These are phyloP conservation scores for Fusarium annulatum DNA, from an alignment of 2,329 filamentous ascomycete genomes.

Conservation along the genomic window DNA sequence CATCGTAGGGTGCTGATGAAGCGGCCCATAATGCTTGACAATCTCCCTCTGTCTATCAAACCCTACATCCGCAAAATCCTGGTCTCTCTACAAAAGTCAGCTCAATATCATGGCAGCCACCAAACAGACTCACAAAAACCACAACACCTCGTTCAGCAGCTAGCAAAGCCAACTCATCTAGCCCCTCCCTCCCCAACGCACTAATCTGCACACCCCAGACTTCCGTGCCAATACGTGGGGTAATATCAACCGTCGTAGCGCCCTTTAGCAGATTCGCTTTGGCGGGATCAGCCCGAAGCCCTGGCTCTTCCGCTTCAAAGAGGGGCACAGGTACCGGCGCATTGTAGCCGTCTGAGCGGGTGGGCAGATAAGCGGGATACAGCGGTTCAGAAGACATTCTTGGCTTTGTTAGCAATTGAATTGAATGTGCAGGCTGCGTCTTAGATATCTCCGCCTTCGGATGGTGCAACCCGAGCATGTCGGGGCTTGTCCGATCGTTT, in stretches of 20 bases:
- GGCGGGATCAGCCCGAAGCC: constrained; percentile 44
- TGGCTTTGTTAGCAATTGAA: no score
- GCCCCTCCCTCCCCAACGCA: constrained; percentile 35
- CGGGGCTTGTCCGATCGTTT: constrained; percentile 25
- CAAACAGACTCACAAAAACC: constrained; percentile 42
- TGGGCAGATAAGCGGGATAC: constrained; percentile 50
- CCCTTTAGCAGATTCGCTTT: constrained; percentile 39
- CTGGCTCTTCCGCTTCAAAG: constrained; percentile 48
- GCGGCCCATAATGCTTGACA: constrained; percentile 47
- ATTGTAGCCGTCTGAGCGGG: constrained; percentile 47
- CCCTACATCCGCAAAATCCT: constrained; percentile 48
- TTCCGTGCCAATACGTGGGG: constrained; percentile 46
- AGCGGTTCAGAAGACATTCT: constrained; percentile 39
- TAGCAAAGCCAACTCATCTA: constrained; percentile 47
- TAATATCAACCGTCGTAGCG: constrained; percentile 38
- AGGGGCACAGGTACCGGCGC: constrained; percentile 39
- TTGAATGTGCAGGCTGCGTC: background rate
- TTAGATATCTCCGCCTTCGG: constrained; percentile 22
- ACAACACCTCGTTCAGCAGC: constrained; percentile 48
- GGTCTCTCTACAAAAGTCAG: constrained; percentile 41
- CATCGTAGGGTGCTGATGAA: constrained; percentile 49
- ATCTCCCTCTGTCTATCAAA: constrained; percentile 47
- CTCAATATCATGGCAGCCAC: no score
- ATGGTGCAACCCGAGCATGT: background rate
- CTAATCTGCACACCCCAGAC: constrained; percentile 47